These are phyloP conservation scores for Tirmania nivea DNA, from an alignment of 495 filamentous ascomycete species.

Conservation along the genomic window DNA sequence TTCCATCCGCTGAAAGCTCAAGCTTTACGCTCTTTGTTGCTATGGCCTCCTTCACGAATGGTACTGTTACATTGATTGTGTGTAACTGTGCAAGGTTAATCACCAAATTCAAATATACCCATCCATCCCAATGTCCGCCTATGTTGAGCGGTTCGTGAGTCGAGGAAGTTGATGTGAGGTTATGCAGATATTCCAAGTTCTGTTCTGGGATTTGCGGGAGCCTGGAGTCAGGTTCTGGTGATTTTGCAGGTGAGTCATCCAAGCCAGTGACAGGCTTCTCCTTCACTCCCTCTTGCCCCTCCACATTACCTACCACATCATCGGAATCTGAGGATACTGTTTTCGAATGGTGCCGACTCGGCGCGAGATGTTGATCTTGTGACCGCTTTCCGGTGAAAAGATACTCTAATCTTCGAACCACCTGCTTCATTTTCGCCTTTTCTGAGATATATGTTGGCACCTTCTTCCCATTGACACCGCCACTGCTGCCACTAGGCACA, in stretches of 20 bases:
- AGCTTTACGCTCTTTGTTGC: constrained; percentile 42
- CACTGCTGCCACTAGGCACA: constrained; percentile 1
- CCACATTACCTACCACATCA: no score
- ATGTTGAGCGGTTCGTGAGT: constrained; percentile 25
- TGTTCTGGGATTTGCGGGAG: constrained; percentile 43
- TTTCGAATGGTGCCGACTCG: not conserved
- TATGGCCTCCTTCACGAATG: constrained; percentile 48
- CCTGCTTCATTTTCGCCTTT: constrained; percentile 44
- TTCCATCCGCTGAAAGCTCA: constrained; percentile 50
- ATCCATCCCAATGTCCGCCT: constrained; percentile 35
- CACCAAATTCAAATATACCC: constrained; percentile 66
- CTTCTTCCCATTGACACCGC: not conserved
- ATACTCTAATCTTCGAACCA: constrained; percentile 50
- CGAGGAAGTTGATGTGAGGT: constrained; percentile 28
- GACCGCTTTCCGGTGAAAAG: constrained; percentile 42
- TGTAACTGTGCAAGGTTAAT: constrained; percentile 64
- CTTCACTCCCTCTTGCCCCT: no score
- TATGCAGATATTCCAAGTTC: constrained; percentile 53
- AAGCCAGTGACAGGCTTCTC: not conserved
- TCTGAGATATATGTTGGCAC: constrained; percentile 24
- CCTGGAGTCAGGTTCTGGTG: constrained; percentile 35
- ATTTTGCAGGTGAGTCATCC: constrained; percentile 1
- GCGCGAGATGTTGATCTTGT: not conserved
- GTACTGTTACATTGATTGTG: constrained; percentile 50
- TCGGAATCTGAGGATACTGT: not conserved